phyloP scores from a whole-genome alignment of 495 filamentous ascomycete species.

The Clohesyomyces aquaticus region DNA sequence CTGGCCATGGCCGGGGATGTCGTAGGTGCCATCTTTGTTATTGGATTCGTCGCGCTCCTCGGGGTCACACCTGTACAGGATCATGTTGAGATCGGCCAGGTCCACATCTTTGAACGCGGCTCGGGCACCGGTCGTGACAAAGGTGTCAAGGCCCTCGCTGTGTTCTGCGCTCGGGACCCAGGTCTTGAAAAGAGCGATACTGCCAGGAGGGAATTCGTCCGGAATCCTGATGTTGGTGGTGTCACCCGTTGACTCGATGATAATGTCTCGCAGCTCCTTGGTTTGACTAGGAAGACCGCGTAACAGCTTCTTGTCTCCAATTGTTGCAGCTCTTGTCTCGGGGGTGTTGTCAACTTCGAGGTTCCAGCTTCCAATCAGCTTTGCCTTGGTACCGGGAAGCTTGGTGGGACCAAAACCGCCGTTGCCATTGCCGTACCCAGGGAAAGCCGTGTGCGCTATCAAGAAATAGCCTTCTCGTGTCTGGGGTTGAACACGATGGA shows the following conservation, averaged over 20 bases:
- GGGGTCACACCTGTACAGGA: slow-evolving; percentile 88
- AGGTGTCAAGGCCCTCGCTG: slow-evolving; percentile 76
- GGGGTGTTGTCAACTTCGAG: slow-evolving; percentile 77
- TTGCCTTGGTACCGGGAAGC: slow-evolving; percentile 73
- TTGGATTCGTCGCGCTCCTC: slow-evolving; percentile 84
- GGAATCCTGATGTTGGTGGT: slow-evolving; percentile 82
- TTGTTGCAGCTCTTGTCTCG: slow-evolving; percentile 63
- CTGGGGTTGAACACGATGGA: slow-evolving; percentile 90
- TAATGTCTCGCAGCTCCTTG: slow-evolving; percentile 68
- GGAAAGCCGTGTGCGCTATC: slow-evolving; percentile 92
- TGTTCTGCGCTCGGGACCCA: slow-evolving; percentile 87
- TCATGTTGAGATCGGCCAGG: slow-evolving; percentile 85
- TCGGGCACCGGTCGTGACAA: slow-evolving; percentile 78
- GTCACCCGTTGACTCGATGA: slow-evolving; percentile 65
- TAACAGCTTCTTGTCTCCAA: slow-evolving; percentile 70
- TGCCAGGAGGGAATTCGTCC: slow-evolving; percentile 83
- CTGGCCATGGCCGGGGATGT: slow-evolving; percentile 78
- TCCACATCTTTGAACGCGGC: slow-evolving; percentile 74
- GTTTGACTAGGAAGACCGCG: slow-evolving; percentile 82
- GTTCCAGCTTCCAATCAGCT: slow-evolving; percentile 83
- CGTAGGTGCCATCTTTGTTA: slow-evolving; percentile 83
- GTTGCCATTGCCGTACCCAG: slow-evolving; percentile 79
- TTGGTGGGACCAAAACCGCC: slow-evolving; percentile 74
- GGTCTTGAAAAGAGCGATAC: slow-evolving; percentile 93
- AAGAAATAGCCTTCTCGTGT: slow-evolving; percentile 91